phyloP scores from a whole-genome alignment of 73 alveolate species.

The Paramecium sexaurelia region DNA sequence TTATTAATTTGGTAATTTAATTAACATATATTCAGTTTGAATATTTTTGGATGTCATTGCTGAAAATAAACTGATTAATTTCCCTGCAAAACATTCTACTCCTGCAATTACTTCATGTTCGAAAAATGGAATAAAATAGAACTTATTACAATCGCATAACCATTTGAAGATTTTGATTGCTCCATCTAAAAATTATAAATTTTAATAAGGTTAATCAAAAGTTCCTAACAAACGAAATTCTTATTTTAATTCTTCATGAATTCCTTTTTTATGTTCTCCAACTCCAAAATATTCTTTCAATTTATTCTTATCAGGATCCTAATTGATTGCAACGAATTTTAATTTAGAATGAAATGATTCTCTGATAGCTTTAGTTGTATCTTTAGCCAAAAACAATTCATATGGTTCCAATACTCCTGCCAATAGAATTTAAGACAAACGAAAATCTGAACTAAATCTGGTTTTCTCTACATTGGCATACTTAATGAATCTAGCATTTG shows the following conservation, averaged over 20 bases:
- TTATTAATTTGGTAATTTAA: not conserved
- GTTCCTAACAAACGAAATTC: conserved; percentile 14
- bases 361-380: conserved; percentile 51
- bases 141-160: conserved; percentile 1
- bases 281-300: conserved; percentile 56
- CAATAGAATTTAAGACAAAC: not conserved
- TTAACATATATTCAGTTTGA: conserved; percentile 16
- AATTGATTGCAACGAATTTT: conserved; percentile 13
- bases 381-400: conserved; percentile 49
- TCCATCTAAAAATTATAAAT: conserved; percentile 41
- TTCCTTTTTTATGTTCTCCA: conserved; percentile 52
- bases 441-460: not conserved
- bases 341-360: not conserved
- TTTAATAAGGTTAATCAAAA: conserved; percentile 40
- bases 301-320: conserved; percentile 57
- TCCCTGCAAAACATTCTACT: conserved; percentile 49
- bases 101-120: conserved; percentile 60
- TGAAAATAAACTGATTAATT: not conserved
- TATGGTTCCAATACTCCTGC: conserved; percentile 44
- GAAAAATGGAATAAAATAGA: conserved; percentile 48
- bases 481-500: conserved; percentile 30
- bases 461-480: not conserved
- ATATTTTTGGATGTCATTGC: not conserved
- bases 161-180: conserved; percentile 48
- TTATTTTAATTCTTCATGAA: conserved; percentile 39